phyloP scores from a whole-genome alignment of 1,139 yeast species.

The Yamadazyma mexicana region DNA sequence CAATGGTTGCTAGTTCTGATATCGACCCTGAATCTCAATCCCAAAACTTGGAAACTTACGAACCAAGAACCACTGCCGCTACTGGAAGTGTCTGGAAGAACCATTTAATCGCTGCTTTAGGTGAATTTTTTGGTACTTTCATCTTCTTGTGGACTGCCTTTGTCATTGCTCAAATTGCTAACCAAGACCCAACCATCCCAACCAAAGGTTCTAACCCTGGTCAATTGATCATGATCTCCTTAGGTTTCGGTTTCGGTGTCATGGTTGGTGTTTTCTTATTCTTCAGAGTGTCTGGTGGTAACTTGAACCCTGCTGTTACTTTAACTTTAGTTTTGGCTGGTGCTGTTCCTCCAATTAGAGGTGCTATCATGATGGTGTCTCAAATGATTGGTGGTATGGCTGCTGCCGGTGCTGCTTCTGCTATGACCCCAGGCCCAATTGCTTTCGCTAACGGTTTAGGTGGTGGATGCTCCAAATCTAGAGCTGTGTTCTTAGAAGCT shows the following conservation, averaged over 20 bases:
- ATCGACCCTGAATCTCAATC: conserved; percentile 31
- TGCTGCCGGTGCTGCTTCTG: conserved; percentile 88
- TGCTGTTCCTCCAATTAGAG: conserved; percentile 75
- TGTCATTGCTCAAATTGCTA: conserved; percentile 83
- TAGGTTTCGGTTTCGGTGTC: conserved; percentile 87
- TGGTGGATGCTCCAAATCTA: conserved; percentile 67
- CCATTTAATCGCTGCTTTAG: conserved; percentile 36
- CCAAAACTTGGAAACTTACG: conserved; percentile 27
- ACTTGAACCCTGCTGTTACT: conserved; percentile 88
- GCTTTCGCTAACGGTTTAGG: conserved; percentile 73
- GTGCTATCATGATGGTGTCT: conserved; percentile 59
- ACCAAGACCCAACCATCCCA: conserved; percentile 55
- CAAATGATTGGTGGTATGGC: conserved; percentile 88
- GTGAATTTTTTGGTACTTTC: conserved; percentile 84
- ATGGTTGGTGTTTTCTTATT: conserved; percentile 74
- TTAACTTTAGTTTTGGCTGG: conserved; percentile 67
- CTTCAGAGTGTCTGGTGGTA: conserved; percentile 85
- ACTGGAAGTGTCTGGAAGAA: conserved; percentile 28
- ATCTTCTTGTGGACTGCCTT: conserved; percentile 81
- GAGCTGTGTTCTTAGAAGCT: conserved; percentile 83
- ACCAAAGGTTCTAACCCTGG: conserved; percentile 59
- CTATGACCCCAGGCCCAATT: conserved; percentile 82
- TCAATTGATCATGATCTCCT: conserved; percentile 72
- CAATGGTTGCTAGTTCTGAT: conserved; percentile 18
- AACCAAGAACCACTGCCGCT: conserved; percentile 22